Base-by-base conservation (phyloP, 2,329 filamentous ascomycete genomes). In the Sporothrix curviconia region DNA sequence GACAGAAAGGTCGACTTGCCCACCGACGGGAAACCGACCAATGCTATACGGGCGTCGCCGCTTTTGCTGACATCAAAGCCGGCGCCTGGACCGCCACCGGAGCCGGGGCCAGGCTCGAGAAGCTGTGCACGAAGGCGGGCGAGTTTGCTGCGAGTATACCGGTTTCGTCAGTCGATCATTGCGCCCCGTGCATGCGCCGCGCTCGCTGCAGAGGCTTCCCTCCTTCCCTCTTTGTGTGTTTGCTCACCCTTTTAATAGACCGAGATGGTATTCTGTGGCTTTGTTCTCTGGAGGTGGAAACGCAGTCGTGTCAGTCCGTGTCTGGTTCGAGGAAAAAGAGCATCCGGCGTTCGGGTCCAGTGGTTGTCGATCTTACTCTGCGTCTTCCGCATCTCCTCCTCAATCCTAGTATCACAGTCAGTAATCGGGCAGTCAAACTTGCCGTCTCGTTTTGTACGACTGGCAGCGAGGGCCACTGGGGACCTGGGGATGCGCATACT, bases 191-290 rank as follows among this genome's bases (percentile, higher is more conserved):
- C n/a, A n/a, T n/a, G n/a, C n/a, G n/a, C n/a, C n/a, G n/a, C n/a
- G n/a, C n/a, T n/a, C n/a, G n/a, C n/a, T n/a, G n/a, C n/a, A n/a
- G n/a, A n/a, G n/a, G n/a, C n/a, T n/a, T n/a, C n/a, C n/a, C n/a
- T n/a, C n/a, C n/a, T n/a, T n/a, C n/a, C n/a, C n/a, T n/a, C n/a
- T n/a, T 17, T 8, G 8, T 17, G 7, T 22, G 39, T 43, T 9
- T 59, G 53, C 78, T 67, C 75, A 96, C 92, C 94, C 94, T 84
- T 99, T 99, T 63, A 99, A 77, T 65, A 99, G 81, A 78, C 94
- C 94, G 73, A 99, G 80, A 80, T 99, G 94, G 76, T 99, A 97
- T 80, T 99, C 94, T 96, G 94, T 99, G 59, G 92, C 92, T 84
- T 99, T 99, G 71, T 99, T 99, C 76, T 99, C 92, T 96, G 68